Evolutionary conservation across 2,329 filamentous ascomycete species (phyloP).

Genomic region (Claviceps sp.): DNA sequence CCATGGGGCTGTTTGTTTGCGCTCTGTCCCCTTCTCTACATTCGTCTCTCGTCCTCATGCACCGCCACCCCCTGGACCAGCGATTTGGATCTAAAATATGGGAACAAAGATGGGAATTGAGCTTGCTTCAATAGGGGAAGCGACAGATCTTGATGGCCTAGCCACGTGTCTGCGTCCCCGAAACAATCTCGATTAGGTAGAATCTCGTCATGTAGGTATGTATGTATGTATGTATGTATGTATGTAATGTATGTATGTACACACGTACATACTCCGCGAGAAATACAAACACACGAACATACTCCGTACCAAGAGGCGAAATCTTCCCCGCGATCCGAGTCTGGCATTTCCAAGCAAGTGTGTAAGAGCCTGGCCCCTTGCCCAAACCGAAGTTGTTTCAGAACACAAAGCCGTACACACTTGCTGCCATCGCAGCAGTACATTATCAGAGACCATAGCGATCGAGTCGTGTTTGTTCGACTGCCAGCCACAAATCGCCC

Average conservation of each 20-base stretch:
- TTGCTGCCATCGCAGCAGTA: not conserved
- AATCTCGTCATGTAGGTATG: not conserved
- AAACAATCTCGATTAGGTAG: constrained; percentile 3
- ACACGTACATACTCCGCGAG: no score
- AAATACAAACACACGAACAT: no score
- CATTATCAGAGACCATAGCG: not conserved
- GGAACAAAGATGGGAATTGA: not conserved
- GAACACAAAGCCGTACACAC: not conserved
- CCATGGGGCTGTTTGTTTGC: not conserved
- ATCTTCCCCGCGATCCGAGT: not conserved
- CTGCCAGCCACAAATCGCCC: not conserved
- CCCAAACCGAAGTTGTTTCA: not conserved
- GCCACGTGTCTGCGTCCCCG: not conserved
- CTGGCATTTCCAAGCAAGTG: not conserved
- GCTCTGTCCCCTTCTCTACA: not conserved
- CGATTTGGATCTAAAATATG: not conserved
- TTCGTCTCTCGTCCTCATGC: not conserved
- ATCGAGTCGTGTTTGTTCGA: not conserved
- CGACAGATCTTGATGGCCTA: not conserved
- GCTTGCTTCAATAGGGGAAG: not conserved
- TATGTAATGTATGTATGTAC: no score
- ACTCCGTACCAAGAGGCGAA: not conserved
- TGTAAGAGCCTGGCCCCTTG: not conserved
- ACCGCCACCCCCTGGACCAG: not conserved
- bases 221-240: not conserved